Evolutionary conservation across 371 early-diverging fungal genomes (phyloP).

Genomic region (Mortierella sp.): DNA sequence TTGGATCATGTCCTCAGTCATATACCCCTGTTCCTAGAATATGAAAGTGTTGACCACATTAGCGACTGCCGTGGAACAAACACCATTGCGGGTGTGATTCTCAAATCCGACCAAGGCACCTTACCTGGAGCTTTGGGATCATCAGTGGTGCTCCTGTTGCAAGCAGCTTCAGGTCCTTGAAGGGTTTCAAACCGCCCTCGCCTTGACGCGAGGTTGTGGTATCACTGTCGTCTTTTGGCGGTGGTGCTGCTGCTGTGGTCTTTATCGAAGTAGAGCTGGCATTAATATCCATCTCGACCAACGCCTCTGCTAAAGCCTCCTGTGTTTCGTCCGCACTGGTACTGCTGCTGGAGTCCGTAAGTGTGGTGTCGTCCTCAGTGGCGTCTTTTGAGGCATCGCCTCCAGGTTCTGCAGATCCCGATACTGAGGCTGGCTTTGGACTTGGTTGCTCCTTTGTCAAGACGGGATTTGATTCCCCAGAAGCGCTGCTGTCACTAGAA

Average conservation of each 20-base stretch:
- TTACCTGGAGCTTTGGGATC: constrained; percentile 78
- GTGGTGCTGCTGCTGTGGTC: background rate
- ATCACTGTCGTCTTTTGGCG: background rate
- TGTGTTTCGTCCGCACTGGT: background rate
- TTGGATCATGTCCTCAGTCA: constrained; percentile 92
- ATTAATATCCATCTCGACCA: constrained; percentile 36
- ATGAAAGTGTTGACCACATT: background rate
- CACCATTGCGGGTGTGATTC: too few species aligned
- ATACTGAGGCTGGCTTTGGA: background rate
- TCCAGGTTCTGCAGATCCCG: background rate
- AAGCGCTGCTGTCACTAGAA: background rate
- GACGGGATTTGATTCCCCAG: background rate
- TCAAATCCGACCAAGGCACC: background rate
- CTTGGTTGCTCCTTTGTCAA: background rate
- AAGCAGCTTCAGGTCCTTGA: constrained; percentile 59
- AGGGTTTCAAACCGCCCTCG: constrained; percentile 38
- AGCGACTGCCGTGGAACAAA: background rate
- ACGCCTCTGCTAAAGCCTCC: background rate
- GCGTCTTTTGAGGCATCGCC: background rate
- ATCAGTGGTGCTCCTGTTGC: constrained; percentile 72
- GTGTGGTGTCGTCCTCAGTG: background rate
- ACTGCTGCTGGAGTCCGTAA: background rate
- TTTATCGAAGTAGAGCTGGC: background rate
- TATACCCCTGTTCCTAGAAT: constrained; percentile 74
- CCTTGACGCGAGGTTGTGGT: background rate